phyloP scores from a whole-genome alignment of 2,329 filamentous ascomycete genomes.

The Ophiosphaerella herpotricha region DNA sequence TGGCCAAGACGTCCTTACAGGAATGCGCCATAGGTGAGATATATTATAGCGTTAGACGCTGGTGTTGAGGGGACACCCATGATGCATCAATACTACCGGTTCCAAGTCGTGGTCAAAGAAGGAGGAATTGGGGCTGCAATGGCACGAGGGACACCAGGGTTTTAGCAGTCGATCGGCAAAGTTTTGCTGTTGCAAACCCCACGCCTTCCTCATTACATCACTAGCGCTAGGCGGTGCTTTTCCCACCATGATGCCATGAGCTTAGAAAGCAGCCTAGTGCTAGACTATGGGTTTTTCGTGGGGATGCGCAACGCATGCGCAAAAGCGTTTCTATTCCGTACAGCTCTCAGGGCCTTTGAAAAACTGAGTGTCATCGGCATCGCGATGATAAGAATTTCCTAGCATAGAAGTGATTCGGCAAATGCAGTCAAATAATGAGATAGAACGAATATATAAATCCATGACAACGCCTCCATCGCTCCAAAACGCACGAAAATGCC shows the following conservation, averaged over 20 bases:
- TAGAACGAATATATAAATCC: background rate
- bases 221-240: conserved; percentile 25
- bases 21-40: conserved; percentile 77
- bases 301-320: conserved; percentile 1
- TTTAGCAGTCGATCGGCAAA: conserved; percentile 17
- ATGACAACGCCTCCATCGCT: conserved; percentile 28
- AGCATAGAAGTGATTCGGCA: too few relatives aligned
- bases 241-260: conserved; percentile 28
- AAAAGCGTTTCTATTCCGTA: background rate
- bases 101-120: conserved; percentile 4
- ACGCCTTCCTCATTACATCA: conserved; percentile 26
- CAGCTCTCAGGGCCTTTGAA: too few relatives aligned
- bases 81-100: conserved; percentile 5
- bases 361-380: too few relatives aligned
- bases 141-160: conserved; percentile 22
- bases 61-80: conserved; percentile 77
- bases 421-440: too few relatives aligned
- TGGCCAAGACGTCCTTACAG: conserved; percentile 60
- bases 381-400: too few relatives aligned
- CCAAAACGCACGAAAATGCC: conserved; percentile 28
- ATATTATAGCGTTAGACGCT: conserved; percentile 84
- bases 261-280: conserved; percentile 12
- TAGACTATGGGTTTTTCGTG: conserved; percentile 1
- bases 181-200: conserved; percentile 27
- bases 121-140: conserved; percentile 3